These are phyloP conservation scores for Pisolithus sp. DNA, from an alignment of 768 basidiomycete genomes.

Conservation along the genomic window DNA sequence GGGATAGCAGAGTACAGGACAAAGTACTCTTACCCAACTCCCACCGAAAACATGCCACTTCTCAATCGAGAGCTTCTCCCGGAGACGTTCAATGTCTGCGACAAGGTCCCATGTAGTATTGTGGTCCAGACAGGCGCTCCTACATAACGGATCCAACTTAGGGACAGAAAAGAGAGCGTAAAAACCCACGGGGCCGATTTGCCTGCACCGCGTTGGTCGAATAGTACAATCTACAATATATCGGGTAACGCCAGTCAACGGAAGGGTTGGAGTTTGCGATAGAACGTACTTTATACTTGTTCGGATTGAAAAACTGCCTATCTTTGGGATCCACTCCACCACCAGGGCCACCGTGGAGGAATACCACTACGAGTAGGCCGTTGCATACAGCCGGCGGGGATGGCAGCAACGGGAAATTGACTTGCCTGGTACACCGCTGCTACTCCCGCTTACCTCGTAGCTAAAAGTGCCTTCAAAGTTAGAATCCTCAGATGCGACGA, in stretches of 20 bases:
- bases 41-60: constrained; percentile 96
- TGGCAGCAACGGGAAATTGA: neutral
- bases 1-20: neutral
- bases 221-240: constrained; percentile 60
- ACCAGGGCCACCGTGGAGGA: constrained; percentile 81
- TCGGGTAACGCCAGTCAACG: neutral
- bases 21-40: constrained; percentile 60
- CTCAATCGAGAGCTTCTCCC: constrained; percentile 68
- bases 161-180: neutral
- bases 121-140: constrained; percentile 68
- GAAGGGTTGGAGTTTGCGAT: neutral
- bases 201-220: constrained; percentile 88
- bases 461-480: constrained; percentile 30
- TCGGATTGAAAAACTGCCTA: constrained; percentile 75
- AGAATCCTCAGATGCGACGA: neutral
- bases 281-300: constrained; percentile 65
- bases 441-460: constrained; percentile 78
- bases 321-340: constrained; percentile 66
- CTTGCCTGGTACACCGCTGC: constrained; percentile 66
- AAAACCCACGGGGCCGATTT: constrained; percentile 72
- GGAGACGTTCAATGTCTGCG: constrained; percentile 78
- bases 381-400: neutral
- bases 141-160: constrained; percentile 24
- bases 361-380: constrained; percentile 49
- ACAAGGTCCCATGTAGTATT: constrained; percentile 96